Evolutionary conservation across 2,329 filamentous ascomycete species (phyloP), one percentile per base, ranked within the genome.

Genomic region (Cercospora nicotianae): DNA sequence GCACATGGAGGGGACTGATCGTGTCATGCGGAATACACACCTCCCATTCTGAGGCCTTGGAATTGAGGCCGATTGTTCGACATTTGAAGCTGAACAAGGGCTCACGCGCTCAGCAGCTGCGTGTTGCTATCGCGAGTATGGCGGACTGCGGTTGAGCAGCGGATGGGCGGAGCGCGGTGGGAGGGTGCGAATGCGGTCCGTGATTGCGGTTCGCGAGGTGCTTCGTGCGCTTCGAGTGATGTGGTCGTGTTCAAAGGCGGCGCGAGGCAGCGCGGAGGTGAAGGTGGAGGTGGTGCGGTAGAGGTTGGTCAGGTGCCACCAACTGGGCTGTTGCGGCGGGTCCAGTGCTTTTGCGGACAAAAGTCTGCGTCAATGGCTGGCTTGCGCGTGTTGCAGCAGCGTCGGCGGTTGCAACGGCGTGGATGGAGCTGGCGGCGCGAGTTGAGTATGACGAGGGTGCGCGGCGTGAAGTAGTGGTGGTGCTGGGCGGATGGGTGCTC

Each of bases 1-100:
- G 36, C 39, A 30, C 10, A 13, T 16, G 23, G 6, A 31, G 10
- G 8, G 33, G 9, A 48, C 10, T 30, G 20, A 39, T 64, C 20
- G 62, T 31, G 13, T 31, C 36, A 42, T 42, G 36, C 36, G 48
- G 51, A 10, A 31, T 28, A 80, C 92, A 90, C 87, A 97, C 94
- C 95, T 89, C 94, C 95, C 93, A 98, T 97, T 85, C 94, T 92
- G 85, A 98, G 83, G 80, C 87, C 89, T 72, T 86, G 87, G 84
- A 98, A 97, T 86, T 92, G 91, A 81, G 94, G 91, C 86, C 94
- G 88, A 85, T 90, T 95, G 83, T 93, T 90, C 86, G 92, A 93
- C 93, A 97, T 96, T 81, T 80, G 80, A 79, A 67, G 63, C 58
- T 8, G 66, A 58, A 45, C 16, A 33, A 5, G 64, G 63, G 62